Evolutionary conservation across 306 rosid genomes (phyloP).

Genomic region (Quercus berberidifolia): DNA sequence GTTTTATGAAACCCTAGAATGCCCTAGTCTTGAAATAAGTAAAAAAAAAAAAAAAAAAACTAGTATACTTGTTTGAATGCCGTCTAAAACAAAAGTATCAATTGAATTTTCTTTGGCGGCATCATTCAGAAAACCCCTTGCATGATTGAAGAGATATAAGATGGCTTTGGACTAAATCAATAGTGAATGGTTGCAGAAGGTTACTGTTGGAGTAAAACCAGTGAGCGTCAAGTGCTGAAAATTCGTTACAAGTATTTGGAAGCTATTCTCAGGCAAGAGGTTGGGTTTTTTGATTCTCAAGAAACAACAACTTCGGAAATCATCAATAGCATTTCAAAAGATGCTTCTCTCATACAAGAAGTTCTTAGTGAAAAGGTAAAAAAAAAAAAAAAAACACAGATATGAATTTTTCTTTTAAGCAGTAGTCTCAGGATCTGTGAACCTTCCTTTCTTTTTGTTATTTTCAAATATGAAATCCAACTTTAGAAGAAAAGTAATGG

Average conservation of each 20-base stretch:
- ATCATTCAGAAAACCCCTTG: not conserved
- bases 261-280: slow-evolving; percentile 92
- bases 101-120: not conserved
- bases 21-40: not conserved
- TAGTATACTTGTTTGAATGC: not conserved
- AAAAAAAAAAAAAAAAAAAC: not conserved
- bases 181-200: slow-evolving; percentile 58
- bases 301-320: slow-evolving; percentile 87
- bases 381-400: not conserved
- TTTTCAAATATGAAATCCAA: not conserved
- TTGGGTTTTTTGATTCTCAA: slow-evolving; percentile 83
- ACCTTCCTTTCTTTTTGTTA: not conserved
- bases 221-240: slow-evolving; percentile 81
- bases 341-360: slow-evolving; percentile 83
- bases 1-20: slow-evolving; percentile 34
- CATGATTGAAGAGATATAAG: not conserved
- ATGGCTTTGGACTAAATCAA: not conserved
- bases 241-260: slow-evolving; percentile 85
- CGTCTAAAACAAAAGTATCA: not conserved
- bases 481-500: not conserved
- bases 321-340: slow-evolving; percentile 78
- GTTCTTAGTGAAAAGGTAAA: slow-evolving; percentile 89
- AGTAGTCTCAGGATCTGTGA: not conserved
- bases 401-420: not conserved
- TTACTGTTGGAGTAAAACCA: slow-evolving; percentile 95